Evolutionary conservation across 352 stramenopile genomes (phyloP), one percentile per base, ranked within the genome.

Genomic region (Phytophthora lateralis): DNA sequence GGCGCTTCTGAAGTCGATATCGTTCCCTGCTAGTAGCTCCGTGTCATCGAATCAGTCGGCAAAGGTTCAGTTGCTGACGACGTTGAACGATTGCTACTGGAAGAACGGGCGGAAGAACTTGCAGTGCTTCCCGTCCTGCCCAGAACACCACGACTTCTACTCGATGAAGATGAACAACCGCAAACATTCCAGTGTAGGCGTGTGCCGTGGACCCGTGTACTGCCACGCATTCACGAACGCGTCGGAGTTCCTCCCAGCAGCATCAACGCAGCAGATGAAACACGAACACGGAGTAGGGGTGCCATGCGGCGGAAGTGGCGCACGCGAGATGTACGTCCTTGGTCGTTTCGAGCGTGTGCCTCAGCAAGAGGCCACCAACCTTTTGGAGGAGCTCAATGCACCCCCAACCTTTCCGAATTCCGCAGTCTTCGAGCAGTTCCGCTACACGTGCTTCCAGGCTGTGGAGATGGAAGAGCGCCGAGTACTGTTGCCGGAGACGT

Each of bases 91-190:
- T 48, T 90, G 82, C 53, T 96, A 96, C 66, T 96, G 88, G 87
- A 93, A 95, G 57, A 96, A 96, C 59, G 89, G 89, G 9, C 85
- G 89, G 29, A 96, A 96, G 65, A 96, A 96, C 58, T 49, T 96
- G 42, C 89, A 96, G 62, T 96, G 89, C 56, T 96, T 96, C 53
- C 89, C 89, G 8, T 75, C 78, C 3, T 96, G 89, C 30, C 87
- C 87, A 15, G 88, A 96, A 55, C 85, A 94, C 62, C 78, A 89
- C 55, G 89, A 96, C 64, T 96, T 96, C 24, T 95, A 92, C 71
- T 92, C 84, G 6, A 94, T 94, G 85, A 93, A 93, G 71, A 93
- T 94, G 74, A 93, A 91, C 69, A 91, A 92, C 66, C 82, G 82
- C 42, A 95, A 95, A 67, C 87, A 95, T 60, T 87, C 82, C 48